Evolutionary conservation across 352 stramenopile genomes (phyloP).

Genomic region (Pythium brachiatum): DNA sequence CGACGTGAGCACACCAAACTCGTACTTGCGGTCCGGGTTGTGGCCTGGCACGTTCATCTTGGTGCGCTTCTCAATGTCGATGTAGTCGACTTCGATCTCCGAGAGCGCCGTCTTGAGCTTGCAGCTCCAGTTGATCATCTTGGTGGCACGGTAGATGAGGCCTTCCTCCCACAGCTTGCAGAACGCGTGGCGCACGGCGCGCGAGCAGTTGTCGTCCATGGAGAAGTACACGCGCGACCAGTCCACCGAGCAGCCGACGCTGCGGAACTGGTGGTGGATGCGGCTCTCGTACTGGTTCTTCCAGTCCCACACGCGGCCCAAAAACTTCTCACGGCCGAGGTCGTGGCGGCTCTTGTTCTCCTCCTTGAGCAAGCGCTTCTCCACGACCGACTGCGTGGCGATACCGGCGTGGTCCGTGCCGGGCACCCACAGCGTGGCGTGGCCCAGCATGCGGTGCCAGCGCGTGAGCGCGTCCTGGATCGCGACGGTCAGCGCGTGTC

Average conservation of each 20-base stretch:
- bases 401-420: slow-evolving; percentile 99
- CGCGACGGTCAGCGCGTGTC: slow-evolving; percentile 98
- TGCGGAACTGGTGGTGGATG: slow-evolving; percentile 87
- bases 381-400: slow-evolving; percentile 92
- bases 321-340: slow-evolving; percentile 91
- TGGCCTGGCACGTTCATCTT: slow-evolving; percentile 96
- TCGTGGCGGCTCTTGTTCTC: slow-evolving; percentile 83
- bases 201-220: slow-evolving; percentile 98
- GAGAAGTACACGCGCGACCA: slow-evolving; percentile 98
- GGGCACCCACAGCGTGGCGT: slow-evolving; percentile 97
- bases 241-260: slow-evolving; percentile 95
- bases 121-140: slow-evolving; percentile 99
- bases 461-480: slow-evolving; percentile 97
- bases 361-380: slow-evolving; percentile 87
- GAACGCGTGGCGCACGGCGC: slow-evolving; percentile 97
- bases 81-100: slow-evolving; percentile 99
- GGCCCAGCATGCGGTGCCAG: slow-evolving; percentile 98
- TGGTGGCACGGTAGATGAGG: slow-evolving; percentile 97
- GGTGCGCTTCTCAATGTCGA: slow-evolving; percentile 97
- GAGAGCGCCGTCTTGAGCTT: slow-evolving; percentile 95
- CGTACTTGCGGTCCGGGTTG: slow-evolving; percentile 94
- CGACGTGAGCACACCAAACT: slow-evolving; percentile 98
- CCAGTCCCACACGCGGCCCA: slow-evolving; percentile 96
- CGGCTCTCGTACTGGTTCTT: slow-evolving; percentile 92
- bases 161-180: slow-evolving; percentile 90